A percentile compares a stretch with the other conserved stretches of the same genome.
phyloP scores from a whole-genome alignment of 352 stramenopile species.

The Phytophthora chlamydospora region DNA sequence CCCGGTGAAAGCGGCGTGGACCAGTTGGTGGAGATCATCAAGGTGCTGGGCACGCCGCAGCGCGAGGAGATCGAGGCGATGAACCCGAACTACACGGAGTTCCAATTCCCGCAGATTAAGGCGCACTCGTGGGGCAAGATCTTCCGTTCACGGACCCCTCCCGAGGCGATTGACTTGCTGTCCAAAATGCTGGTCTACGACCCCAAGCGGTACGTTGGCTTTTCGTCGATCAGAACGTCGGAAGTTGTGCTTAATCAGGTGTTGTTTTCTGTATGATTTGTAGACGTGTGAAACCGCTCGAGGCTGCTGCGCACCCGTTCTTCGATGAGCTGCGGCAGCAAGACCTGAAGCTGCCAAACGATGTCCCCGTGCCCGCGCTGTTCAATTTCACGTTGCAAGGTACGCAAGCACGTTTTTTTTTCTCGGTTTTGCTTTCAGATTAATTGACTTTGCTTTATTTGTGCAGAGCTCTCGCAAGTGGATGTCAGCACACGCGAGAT shows the following conservation, averaged over 20 bases:
- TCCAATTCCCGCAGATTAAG: constrained; percentile 99
- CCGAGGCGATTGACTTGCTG: constrained; percentile 98
- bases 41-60: constrained; percentile 98
- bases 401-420: constrained; percentile 23
- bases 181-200: constrained; percentile 98
- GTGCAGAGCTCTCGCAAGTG: constrained; percentile 77
- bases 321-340: constrained; percentile 97
- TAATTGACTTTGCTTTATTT: constrained; percentile 5
- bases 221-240: neutral
- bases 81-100: constrained; percentile 99
- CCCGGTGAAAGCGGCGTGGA: constrained; percentile 98
- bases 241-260: constrained; percentile 8
- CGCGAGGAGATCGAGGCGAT: constrained; percentile 98
- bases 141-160: constrained; percentile 94
- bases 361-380: constrained; percentile 79
- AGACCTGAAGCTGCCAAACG: constrained; percentile 83
- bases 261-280: constrained; percentile 6
- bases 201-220: constrained; percentile 86
- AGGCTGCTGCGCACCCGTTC: constrained; percentile 95
- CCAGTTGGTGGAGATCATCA: constrained; percentile 99
- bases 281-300: constrained; percentile 78
- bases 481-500: constrained; percentile 73
- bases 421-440: neutral
- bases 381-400: constrained; percentile 96
- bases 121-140: constrained; percentile 98